Base-by-base conservation (phyloP, 1,139 yeast genomes). In the Pichia sp. region DNA sequence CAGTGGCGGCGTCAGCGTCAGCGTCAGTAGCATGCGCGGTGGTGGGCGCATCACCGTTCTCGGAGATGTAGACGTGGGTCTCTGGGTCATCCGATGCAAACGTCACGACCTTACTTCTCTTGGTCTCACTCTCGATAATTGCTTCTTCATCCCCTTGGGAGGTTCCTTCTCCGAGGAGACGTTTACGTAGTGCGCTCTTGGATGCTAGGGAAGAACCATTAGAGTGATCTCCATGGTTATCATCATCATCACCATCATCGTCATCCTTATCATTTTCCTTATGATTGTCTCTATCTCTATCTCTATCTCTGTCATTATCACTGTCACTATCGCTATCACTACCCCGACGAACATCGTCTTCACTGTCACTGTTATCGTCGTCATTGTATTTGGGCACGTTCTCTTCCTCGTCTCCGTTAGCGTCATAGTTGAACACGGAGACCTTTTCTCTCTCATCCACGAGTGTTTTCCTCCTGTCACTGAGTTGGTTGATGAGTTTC, bases 391-490 rank as follows among this genome's bases (percentile, higher is more conserved):
- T 22, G 61, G 61, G 26, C 13, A 45, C 50, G 28, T 12, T 22
- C 12, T 40, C 66, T 29, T 59, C 62, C 15, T 62, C 60, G 14
- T 48, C 53, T 27, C 54, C 62, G 12, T n/a, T n/a, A n/a, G n/a
- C n/a, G n/a, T n/a, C n/a, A n/a, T 55, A 55, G 22, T 55, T 51
- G 19, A 52, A 45, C 17, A 25, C 27, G 2, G 27, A 13, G 6
- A 15, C 16, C 16, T 6, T 25, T 25, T 14, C 27, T 25, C 11
- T 25, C 27, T 14, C n/a, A n/a, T n/a, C n/a, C n/a, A n/a, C n/a
- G n/a, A n/a, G n/a, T 2, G 18, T 27, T 39, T 30, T 41, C 46
- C 32, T 38, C 37, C 22, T 46, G 8, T 29, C 36, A 22, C 48
- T 46, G 3, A 43, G n/a, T 15, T 35, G 22, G n/a, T 22, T 26